Evolutionary conservation across 371 early-diverging fungal genomes (phyloP).

Genomic region (Saksenaea vasiformis): DNA sequence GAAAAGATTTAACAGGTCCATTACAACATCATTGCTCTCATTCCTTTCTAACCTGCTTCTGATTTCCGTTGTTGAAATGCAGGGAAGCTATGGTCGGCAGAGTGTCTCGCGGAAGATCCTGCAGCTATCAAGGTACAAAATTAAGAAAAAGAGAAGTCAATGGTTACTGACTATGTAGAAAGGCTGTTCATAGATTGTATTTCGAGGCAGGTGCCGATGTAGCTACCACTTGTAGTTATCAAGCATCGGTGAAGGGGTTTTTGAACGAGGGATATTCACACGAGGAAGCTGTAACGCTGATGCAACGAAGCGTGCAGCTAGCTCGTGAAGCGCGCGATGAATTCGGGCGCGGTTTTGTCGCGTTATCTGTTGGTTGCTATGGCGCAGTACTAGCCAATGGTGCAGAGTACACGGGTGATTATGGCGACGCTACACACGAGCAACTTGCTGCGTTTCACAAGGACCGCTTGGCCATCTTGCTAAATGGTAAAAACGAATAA

Average conservation of each 20-base stretch:
- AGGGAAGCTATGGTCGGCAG: slow-evolving; percentile 54
- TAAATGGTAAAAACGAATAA: slow-evolving; percentile 8
- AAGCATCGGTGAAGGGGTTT: slow-evolving; percentile 46
- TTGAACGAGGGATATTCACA: slow-evolving; percentile 28
- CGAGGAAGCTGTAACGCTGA: slow-evolving; percentile 27
- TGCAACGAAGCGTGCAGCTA: slow-evolving; percentile 41
- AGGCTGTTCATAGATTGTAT: slow-evolving; percentile 45
- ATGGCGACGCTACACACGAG: slow-evolving; percentile 30
- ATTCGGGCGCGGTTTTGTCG: slow-evolving; percentile 34
- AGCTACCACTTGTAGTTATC: slow-evolving; percentile 52
- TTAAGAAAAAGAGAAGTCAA: not conserved
- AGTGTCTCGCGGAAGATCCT: slow-evolving; percentile 45
- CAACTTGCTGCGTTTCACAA: slow-evolving; percentile 50
- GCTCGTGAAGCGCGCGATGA: slow-evolving; percentile 45
- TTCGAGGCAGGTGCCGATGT: slow-evolving; percentile 55
- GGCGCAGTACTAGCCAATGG: slow-evolving; percentile 63
- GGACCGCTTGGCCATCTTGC: slow-evolving; percentile 35
- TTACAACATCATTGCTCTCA: too few species aligned
- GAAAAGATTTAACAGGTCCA: slow-evolving; percentile 43
- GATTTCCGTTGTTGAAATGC: not conserved
- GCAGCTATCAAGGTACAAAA: slow-evolving; percentile 41
- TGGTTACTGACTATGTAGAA: not conserved
- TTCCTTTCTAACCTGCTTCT: not conserved
- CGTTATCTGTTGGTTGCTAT: slow-evolving; percentile 61
- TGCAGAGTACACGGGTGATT: slow-evolving; percentile 63